Conservation (phyloP, 2,329 filamentous ascomycete genomes). For the Cephalotrichum gorgonifer region DNA sequence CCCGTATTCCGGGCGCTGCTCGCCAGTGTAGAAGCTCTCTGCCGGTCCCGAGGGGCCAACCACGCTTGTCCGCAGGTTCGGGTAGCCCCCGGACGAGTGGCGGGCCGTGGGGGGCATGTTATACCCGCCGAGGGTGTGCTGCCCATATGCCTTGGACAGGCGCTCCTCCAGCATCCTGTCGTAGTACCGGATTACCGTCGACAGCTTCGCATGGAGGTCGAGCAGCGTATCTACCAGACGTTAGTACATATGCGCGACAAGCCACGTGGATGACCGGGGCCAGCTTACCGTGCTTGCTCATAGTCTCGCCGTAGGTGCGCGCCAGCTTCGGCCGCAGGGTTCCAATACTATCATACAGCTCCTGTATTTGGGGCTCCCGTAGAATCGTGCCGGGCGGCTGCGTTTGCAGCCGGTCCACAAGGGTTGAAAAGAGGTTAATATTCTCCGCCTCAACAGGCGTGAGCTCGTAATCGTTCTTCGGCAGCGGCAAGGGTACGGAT, state of each 20-base stretch:
- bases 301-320: slow-evolving; percentile 92
- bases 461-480: slow-evolving; percentile 90
- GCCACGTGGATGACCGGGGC: neutral
- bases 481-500: slow-evolving; percentile 43
- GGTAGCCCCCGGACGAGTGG: slow-evolving; percentile 55
- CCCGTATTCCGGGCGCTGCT: slow-evolving; percentile 40
- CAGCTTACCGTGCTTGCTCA: slow-evolving; percentile 90
- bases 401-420: slow-evolving; percentile 89
- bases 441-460: slow-evolving; percentile 92
- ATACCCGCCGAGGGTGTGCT: slow-evolving; percentile 62
- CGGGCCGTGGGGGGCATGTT: slow-evolving; percentile 37
- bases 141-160: slow-evolving; percentile 82
- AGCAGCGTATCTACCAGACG: slow-evolving; percentile 65
- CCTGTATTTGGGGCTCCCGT: slow-evolving; percentile 95
- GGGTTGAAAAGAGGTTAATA: slow-evolving; percentile 87
- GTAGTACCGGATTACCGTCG: slow-evolving; percentile 93
- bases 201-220: slow-evolving; percentile 88
- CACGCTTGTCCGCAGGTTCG: slow-evolving; percentile 50
- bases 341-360: slow-evolving; percentile 96
- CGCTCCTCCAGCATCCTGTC: slow-evolving; percentile 96
- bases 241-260: neutral
- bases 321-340: slow-evolving; percentile 85
- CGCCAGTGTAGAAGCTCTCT: slow-evolving; percentile 76
- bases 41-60: slow-evolving; percentile 40
- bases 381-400: slow-evolving; percentile 92